A percentile compares a stretch with the other conserved stretches of the same genome.
Evolutionary conservation across 495 filamentous ascomycete genomes (phyloP).

Genomic region (Annulohypoxylon moriforme): DNA sequence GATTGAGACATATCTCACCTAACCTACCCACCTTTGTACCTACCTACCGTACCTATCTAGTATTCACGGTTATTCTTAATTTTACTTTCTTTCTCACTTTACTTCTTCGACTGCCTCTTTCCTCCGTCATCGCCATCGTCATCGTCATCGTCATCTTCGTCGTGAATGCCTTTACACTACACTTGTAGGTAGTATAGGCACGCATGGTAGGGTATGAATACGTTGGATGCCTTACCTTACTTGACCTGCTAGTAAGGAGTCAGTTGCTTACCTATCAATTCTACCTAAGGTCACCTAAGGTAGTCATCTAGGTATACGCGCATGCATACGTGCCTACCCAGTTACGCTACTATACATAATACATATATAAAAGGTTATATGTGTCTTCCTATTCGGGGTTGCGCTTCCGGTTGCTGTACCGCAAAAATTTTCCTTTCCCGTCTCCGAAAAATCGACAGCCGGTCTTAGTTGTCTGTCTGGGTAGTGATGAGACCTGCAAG

Average conservation of each 20-base stretch:
- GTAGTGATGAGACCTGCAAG: constrained; percentile 38
- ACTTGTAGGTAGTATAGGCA: background rate
- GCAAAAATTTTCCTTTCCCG: constrained; percentile 31
- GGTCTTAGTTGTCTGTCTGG: constrained; percentile 20
- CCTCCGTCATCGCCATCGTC: background rate
- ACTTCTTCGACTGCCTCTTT: background rate
- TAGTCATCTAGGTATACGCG: background rate
- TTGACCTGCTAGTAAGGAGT: constrained; percentile 13
- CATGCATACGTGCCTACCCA: constrained; percentile 9
- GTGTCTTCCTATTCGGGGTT: constrained; percentile 29
- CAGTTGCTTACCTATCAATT: constrained; percentile 3
- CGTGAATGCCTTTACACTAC: background rate
- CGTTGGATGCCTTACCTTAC: constrained; percentile 21
- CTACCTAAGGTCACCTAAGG: constrained; percentile 3
- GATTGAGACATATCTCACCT: constrained; percentile 1
- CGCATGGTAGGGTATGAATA: background rate
- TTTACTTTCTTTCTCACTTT: background rate
- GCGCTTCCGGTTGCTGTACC: constrained; percentile 32
- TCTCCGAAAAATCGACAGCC: constrained; percentile 21
- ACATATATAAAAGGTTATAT: constrained; percentile 12
- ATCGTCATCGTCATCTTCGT: background rate
- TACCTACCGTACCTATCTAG: background rate
- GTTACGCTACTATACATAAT: too few relatives aligned
- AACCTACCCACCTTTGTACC: background rate
- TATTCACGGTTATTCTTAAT: background rate